Evolutionary conservation across 345 rosid genomes (phyloP).

Genomic region (Moringa oleifera): DNA sequence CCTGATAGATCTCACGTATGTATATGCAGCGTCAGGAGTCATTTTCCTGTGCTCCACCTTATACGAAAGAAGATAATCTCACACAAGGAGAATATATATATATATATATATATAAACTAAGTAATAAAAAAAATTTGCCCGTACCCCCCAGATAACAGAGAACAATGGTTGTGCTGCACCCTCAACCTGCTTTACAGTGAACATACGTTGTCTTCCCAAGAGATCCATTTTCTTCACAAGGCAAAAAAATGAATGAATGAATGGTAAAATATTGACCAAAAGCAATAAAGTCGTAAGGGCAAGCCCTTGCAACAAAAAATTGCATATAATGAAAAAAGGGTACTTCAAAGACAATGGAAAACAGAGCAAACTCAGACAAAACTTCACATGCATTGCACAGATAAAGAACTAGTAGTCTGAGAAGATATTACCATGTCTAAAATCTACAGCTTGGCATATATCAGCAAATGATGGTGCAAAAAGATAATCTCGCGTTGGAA

Average conservation of each 20-base stretch:
- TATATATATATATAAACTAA: no score
- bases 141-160: slow-evolving; percentile 70
- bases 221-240: slow-evolving; percentile 47
- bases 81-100: no score
- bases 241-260: background rate
- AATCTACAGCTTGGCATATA: slow-evolving; percentile 58
- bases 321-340: no score
- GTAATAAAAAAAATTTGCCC: no score
- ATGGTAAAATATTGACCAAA: no score
- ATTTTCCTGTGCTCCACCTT: slow-evolving; percentile 52
- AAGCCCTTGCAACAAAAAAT: no score
- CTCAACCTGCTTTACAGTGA: slow-evolving; percentile 95
- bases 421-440: slow-evolving; percentile 53
- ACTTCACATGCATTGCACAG: no score
- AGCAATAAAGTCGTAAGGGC: no score
- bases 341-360: no score
- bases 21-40: slow-evolving; percentile 54
- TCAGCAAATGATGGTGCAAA: slow-evolving; percentile 71
- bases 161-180: slow-evolving; percentile 87
- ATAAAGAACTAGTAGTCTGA: slow-evolving; percentile 1
- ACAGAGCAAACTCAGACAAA: no score
- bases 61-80: background rate
- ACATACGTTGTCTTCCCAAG: slow-evolving; percentile 68
- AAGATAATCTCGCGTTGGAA: slow-evolving; percentile 86
- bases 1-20: slow-evolving; percentile 52